Evolutionary conservation across 1,139 yeast species (phyloP).

Genomic region (Lodderomyces parapsilosis): DNA sequence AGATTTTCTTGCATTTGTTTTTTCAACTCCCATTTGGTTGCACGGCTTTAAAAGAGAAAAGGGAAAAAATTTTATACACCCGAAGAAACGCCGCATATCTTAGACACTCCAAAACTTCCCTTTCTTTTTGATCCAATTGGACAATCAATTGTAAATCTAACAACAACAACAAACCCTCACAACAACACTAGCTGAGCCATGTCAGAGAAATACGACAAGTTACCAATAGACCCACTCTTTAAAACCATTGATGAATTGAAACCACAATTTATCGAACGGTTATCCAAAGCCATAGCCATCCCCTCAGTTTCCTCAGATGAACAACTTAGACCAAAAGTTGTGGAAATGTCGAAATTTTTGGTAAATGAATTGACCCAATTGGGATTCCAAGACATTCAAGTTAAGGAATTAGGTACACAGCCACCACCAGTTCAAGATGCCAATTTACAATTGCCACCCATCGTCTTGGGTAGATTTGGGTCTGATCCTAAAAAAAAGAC

Average conservation of each 20-base stretch:
- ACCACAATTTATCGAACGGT: conserved; percentile 65
- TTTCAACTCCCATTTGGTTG: too few species aligned
- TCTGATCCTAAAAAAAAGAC: conserved; percentile 78
- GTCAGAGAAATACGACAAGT: conserved; percentile 31
- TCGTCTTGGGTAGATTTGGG: conserved; percentile 86
- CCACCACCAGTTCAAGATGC: conserved; percentile 77
- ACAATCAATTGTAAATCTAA: neutral
- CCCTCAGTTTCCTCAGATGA: conserved; percentile 96
- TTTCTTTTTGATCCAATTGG: neutral
- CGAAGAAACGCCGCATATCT: neutral
- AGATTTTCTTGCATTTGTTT: too few species aligned
- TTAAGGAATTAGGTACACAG: conserved; percentile 82
- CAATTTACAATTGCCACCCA: conserved; percentile 81
- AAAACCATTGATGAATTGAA: conserved; percentile 67
- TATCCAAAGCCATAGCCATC: conserved; percentile 81
- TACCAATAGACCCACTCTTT: conserved; percentile 49
- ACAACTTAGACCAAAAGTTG: conserved; percentile 78
- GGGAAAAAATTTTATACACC: too few species aligned
- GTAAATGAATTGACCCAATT: conserved; percentile 63
- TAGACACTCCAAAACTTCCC: too few species aligned
- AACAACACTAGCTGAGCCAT: neutral
- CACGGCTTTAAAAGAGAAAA: too few species aligned
- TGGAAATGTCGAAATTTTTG: conserved; percentile 81
- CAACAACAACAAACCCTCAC: neutral
- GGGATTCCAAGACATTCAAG: conserved; percentile 80